These are phyloP conservation scores for Albizia julibrissin DNA, from an alignment of 306 rosid species.

Conservation along the genomic window DNA sequence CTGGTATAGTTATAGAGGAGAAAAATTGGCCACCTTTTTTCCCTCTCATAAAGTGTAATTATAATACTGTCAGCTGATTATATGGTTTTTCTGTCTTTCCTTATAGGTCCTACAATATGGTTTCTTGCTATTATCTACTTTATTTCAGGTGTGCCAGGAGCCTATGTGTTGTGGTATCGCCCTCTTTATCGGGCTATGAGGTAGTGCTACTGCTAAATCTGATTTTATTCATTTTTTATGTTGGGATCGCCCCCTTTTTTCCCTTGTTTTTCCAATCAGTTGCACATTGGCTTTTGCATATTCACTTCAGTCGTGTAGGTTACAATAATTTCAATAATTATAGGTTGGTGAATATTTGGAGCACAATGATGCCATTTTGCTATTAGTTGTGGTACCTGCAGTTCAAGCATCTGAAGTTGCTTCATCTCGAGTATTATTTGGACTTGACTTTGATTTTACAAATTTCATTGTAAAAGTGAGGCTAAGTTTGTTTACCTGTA, in stretches of 20 bases:
- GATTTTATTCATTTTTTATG: constrained; percentile 21
- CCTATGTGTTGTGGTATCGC: constrained; percentile 90
- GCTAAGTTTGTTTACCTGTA: too few relatives aligned
- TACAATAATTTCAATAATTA: too few relatives aligned
- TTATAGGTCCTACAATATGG: constrained; percentile 79
- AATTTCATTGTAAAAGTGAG: too few relatives aligned
- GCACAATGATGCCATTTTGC: too few relatives aligned
- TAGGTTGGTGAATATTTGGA: too few relatives aligned
- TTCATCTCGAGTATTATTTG: too few relatives aligned
- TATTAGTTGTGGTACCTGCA: too few relatives aligned
- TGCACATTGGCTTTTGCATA: constrained; percentile 84
- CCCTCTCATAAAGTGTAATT: constrained; percentile 46
- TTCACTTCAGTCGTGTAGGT: constrained; percentile 72
- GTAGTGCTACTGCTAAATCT: constrained; percentile 42
- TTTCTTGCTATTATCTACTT: constrained; percentile 81
- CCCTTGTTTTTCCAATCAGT: constrained; percentile 51
- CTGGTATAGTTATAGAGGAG: constrained; percentile 79
- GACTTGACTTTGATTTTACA: too few relatives aligned
- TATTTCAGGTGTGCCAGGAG: constrained; percentile 74
- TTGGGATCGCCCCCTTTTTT: constrained; percentile 25
- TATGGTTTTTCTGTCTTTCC: constrained; percentile 37
- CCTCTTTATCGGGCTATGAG: constrained; percentile 97
- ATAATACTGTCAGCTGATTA: constrained; percentile 25
- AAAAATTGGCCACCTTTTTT: constrained; percentile 95
- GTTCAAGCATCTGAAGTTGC: too few relatives aligned